phyloP scores from a whole-genome alignment of 73 alveolate genomes.

The Paramecium primaurelia region DNA sequence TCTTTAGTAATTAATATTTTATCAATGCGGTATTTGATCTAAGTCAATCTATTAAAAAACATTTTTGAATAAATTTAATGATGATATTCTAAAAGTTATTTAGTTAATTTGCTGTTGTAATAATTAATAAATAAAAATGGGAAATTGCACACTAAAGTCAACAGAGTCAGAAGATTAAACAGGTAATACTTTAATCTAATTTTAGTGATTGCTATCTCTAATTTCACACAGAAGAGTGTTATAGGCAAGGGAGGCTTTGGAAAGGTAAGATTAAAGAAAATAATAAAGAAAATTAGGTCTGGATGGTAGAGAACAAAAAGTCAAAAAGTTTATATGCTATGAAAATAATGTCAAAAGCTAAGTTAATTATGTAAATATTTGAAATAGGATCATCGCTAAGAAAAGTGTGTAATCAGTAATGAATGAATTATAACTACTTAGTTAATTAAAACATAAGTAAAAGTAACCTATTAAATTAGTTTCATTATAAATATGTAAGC shows the following conservation, averaged over 20 bases:
- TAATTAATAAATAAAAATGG: slow-evolving; percentile 29
- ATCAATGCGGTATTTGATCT: not conserved
- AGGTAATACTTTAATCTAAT: not conserved
- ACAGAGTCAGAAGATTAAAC: slow-evolving; percentile 21
- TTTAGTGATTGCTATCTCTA: slow-evolving; percentile 48
- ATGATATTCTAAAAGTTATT: slow-evolving; percentile 3
- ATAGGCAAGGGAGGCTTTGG: slow-evolving; percentile 66
- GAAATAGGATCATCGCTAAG: slow-evolving; percentile 68
- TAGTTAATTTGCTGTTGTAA: slow-evolving; percentile 28
- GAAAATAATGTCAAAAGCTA: slow-evolving; percentile 70
- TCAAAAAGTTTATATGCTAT: slow-evolving; percentile 65
- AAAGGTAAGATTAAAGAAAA: slow-evolving; percentile 31
- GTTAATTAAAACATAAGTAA: slow-evolving; percentile 76
- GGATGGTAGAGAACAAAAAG: slow-evolving; percentile 86
- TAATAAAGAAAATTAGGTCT: slow-evolving; percentile 65
- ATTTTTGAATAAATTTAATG: not conserved
- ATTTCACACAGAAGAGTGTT: slow-evolving; percentile 46
- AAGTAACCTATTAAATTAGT: slow-evolving; percentile 65
- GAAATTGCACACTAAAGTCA: slow-evolving; percentile 39
- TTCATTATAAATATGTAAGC: slow-evolving; percentile 86
- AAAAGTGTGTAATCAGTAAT: slow-evolving; percentile 83
- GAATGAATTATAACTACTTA: slow-evolving; percentile 78
- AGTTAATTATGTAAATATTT: not conserved
- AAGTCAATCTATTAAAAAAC: not conserved
- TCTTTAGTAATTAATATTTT: not conserved